Evolutionary conservation across 1,284 basidiomycete species (phyloP).

Genomic region (Ustilago loliicola): DNA sequence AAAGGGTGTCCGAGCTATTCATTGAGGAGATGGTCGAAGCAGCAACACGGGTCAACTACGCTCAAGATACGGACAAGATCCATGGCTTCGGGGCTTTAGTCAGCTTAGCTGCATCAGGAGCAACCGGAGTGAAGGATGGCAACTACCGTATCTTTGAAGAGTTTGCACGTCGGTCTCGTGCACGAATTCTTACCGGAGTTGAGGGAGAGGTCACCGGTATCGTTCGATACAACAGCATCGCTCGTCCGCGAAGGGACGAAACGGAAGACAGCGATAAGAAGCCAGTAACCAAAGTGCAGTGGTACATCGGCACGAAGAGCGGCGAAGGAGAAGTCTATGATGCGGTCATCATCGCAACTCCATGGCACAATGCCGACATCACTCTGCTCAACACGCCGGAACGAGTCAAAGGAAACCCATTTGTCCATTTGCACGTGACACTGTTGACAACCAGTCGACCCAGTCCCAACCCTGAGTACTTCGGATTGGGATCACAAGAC

Average conservation of each 20-base stretch:
- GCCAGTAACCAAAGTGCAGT: conserved; percentile 27
- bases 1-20: conserved; percentile 58
- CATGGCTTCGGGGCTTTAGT: conserved; percentile 84
- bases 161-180: conserved; percentile 80
- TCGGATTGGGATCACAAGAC: conserved; percentile 74
- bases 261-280: background rate
- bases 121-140: conserved; percentile 80
- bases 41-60: conserved; percentile 89
- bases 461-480: conserved; percentile 79
- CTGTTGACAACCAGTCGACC: conserved; percentile 83
- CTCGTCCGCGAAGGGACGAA: background rate
- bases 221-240: conserved; percentile 43
- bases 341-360: conserved; percentile 65
- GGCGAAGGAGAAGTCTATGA: conserved; percentile 64
- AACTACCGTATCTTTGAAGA: conserved; percentile 88
- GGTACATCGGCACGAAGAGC: conserved; percentile 63
- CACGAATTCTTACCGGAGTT: conserved; percentile 50
- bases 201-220: conserved; percentile 66
- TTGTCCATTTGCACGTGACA: conserved; percentile 89
- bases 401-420: conserved; percentile 78
- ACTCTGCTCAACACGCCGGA: conserved; percentile 68
- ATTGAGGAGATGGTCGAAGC: conserved; percentile 84
- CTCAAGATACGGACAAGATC: conserved; percentile 78
- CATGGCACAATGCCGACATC: conserved; percentile 65
- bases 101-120: conserved; percentile 81